phyloP scores from a whole-genome alignment of 768 basidiomycete species.

The Lactarius evosmus region DNA sequence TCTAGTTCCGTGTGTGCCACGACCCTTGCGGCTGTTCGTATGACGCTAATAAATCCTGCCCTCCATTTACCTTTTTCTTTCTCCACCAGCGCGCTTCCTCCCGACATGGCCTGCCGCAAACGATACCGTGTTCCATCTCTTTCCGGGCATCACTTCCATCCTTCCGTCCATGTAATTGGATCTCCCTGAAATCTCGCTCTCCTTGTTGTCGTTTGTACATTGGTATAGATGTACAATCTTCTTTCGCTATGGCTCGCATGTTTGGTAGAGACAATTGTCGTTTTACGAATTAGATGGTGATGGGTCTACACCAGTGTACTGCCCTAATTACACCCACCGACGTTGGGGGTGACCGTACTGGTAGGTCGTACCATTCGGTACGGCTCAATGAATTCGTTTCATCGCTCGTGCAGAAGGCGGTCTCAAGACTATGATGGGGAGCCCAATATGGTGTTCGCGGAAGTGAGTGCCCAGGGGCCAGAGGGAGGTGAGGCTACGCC shows the following conservation, averaged over 20 bases:
- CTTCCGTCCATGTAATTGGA: not conserved
- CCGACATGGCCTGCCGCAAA: constrained; percentile 5
- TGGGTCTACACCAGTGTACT: not conserved
- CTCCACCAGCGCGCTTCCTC: constrained; percentile 10
- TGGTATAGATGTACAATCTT: not conserved
- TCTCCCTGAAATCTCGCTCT: not conserved
- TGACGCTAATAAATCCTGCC: not conserved
- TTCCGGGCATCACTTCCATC: not conserved
- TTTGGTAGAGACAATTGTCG: not conserved
- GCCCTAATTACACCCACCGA: not conserved
- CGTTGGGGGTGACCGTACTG: too few relatives aligned
- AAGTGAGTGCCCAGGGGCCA: too few relatives aligned
- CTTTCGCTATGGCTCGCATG: not conserved
- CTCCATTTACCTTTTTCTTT: not conserved
- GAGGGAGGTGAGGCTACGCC: too few relatives aligned
- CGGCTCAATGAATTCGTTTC: too few relatives aligned
- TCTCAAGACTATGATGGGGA: too few relatives aligned
- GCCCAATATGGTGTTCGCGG: too few relatives aligned
- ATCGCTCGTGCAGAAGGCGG: too few relatives aligned
- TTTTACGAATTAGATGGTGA: not conserved
- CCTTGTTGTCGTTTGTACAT: not conserved
- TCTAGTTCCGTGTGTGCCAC: not conserved
- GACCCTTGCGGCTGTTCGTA: not conserved
- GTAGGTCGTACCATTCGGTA: too few relatives aligned
- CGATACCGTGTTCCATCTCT: not conserved